phyloP scores from a whole-genome alignment of 768 basidiomycete species.

The Termitomyces bulborhizus region DNA sequence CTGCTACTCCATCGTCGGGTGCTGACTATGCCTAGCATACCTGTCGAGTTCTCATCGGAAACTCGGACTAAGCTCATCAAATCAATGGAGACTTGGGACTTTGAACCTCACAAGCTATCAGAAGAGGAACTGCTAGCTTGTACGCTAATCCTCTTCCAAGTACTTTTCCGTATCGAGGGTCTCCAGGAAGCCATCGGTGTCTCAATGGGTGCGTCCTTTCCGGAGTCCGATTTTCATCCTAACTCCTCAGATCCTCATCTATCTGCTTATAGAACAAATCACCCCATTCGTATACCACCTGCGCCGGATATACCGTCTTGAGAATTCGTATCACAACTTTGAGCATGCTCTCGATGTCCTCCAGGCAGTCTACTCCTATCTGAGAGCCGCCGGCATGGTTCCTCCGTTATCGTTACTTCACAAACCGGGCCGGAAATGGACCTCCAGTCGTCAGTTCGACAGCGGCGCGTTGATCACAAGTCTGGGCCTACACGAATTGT shows the following conservation, averaged over 20 bases:
- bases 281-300: conserved; percentile 78
- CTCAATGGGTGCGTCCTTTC: conserved; percentile 45
- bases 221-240: conserved; percentile 11
- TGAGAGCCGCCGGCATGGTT: conserved; percentile 72
- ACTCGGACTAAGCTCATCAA: conserved; percentile 60
- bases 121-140: conserved; percentile 81
- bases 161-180: conserved; percentile 73
- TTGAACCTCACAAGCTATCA: conserved; percentile 80
- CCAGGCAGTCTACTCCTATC: conserved; percentile 85
- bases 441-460: conserved; percentile 27
- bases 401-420: conserved; percentile 70
- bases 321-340: conserved; percentile 97
- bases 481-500: conserved; percentile 65
- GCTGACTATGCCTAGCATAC: conserved; percentile 27
- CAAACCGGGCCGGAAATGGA: conserved; percentile 40
- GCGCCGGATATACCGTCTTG: conserved; percentile 84
- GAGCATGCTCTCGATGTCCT: conserved; percentile 95
- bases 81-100: conserved; percentile 76
- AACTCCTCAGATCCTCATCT: conserved; percentile 8
- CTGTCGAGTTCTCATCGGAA: conserved; percentile 38
- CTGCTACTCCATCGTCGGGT: background rate
- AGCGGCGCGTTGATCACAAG: conserved; percentile 33
- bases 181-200: conserved; percentile 54
- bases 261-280: conserved; percentile 53
- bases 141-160: conserved; percentile 83